Percentiles rank a stretch among this genome's conserved stretches.
These are phyloP conservation scores for Trichoderma atrobrunneum DNA, from an alignment of 2,329 filamentous ascomycete genomes.

Conservation along the genomic window DNA sequence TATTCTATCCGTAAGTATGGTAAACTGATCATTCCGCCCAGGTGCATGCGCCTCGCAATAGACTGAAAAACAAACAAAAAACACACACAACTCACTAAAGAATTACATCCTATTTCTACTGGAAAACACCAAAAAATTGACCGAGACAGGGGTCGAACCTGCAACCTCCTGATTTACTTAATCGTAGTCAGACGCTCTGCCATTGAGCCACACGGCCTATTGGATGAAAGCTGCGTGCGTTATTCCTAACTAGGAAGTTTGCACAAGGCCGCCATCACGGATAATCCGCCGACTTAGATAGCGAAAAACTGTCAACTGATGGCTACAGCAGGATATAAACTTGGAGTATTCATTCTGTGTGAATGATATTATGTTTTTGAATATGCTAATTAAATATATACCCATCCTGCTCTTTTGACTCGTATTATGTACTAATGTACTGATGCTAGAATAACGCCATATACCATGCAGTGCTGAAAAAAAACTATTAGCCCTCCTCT, in stretches of 20 bases:
- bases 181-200: slow-evolving; percentile 20
- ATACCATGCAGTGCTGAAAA: neutral
- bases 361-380: neutral
- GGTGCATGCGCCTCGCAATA: neutral
- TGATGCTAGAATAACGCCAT: neutral
- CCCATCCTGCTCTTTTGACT: neutral
- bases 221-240: neutral
- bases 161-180: slow-evolving; percentile 19
- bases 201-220: slow-evolving; percentile 19
- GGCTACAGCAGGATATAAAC: neutral
- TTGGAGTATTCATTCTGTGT: neutral
- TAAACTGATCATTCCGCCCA: neutral
- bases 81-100: neutral
- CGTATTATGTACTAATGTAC: neutral
- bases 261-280: neutral
- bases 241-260: neutral
- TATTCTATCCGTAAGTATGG: neutral
- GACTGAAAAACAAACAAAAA: neutral
- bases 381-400: neutral
- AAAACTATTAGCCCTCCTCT: neutral
- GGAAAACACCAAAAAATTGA: neutral
- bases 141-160: slow-evolving; percentile 20
- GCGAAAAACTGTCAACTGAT: neutral
- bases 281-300: neutral
- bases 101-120: neutral